Percentiles rank a stretch among this genome's conserved stretches.
phyloP scores from a whole-genome alignment of 345 rosid species.

The Rhizophora mangle region DNA sequence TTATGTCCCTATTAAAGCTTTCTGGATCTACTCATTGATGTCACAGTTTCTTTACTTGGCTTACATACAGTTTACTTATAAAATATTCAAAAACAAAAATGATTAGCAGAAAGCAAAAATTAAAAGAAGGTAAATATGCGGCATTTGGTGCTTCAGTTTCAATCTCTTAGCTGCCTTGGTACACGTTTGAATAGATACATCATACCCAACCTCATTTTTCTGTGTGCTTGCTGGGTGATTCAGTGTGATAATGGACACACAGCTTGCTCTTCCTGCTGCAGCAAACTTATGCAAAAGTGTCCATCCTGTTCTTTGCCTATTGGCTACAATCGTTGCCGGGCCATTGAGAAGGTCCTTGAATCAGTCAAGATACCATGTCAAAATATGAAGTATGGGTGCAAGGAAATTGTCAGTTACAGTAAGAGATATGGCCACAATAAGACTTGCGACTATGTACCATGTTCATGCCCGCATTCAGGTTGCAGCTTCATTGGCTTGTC shows the following conservation, averaged over 20 bases:
- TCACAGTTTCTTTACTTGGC: no score
- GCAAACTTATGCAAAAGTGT: conserved; percentile 12
- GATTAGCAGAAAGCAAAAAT: background rate
- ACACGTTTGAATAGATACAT: background rate
- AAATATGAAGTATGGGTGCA: conserved; percentile 41
- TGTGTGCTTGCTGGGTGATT: background rate
- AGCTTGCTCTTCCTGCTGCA: conserved; percentile 20
- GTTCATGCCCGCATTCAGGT: conserved; percentile 38
- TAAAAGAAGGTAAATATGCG: background rate
- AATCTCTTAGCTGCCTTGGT: background rate
- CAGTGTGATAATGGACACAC: conserved; percentile 28
- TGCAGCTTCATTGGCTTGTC: conserved; percentile 38
- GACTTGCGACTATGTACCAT: conserved; percentile 35
- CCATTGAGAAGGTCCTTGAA: conserved; percentile 40
- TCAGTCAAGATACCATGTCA: conserved; percentile 30
- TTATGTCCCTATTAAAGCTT: no score
- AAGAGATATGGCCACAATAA: conserved; percentile 35
- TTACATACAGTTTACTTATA: no score
- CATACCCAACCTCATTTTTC: background rate
- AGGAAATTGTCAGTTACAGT: conserved; percentile 25
- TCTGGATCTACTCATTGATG: no score
- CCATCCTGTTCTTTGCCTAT: conserved; percentile 22
- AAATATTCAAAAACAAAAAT: no score
- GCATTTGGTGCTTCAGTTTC: background rate
- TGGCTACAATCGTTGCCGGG: conserved; percentile 29